Percentiles rank a stretch among this genome's conserved stretches.
Evolutionary conservation across 495 filamentous ascomycete species (phyloP).

Genomic region (Penicilliopsis zonata): DNA sequence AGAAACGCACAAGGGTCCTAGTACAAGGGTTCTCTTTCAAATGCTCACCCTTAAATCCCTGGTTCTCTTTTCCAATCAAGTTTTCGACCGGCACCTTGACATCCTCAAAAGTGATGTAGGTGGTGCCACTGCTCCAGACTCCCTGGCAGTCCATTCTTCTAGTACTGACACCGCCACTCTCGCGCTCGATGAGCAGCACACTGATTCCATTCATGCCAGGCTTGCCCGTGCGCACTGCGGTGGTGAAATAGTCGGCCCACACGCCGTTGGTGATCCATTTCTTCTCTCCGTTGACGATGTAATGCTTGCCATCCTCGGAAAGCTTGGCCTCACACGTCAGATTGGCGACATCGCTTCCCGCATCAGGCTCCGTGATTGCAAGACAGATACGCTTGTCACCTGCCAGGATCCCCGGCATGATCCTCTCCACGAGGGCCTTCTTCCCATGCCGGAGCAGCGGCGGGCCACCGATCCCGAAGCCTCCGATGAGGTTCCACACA

Average conservation of each 20-base stretch:
- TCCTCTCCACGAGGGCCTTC: conserved; percentile 73
- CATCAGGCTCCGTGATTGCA: conserved; percentile 75
- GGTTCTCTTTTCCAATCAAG: conserved; percentile 92
- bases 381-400: conserved; percentile 95
- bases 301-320: conserved; percentile 88
- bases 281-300: conserved; percentile 99
- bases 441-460: conserved; percentile 88
- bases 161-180: conserved; percentile 71
- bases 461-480: conserved; percentile 87
- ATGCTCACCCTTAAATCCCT: conserved; percentile 73
- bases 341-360: conserved; percentile 83
- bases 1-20: too few relatives aligned
- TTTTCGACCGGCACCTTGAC: conserved; percentile 98
- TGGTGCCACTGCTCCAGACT: conserved; percentile 89
- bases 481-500: conserved; percentile 96
- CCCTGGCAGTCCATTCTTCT: conserved; percentile 97
- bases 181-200: conserved; percentile 80
- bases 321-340: conserved; percentile 91
- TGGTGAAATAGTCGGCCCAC: conserved; percentile 95
- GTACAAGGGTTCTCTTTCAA: too few relatives aligned
- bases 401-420: conserved; percentile 70
- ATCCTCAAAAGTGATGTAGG: conserved; percentile 96
- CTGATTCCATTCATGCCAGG: conserved; percentile 83
- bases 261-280: conserved; percentile 99
- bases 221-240: conserved; percentile 80